A percentile compares a stretch with the other conserved stretches of the same genome.
These are phyloP conservation scores for Globisporangium rhizosaccharum DNA, from an alignment of 352 stramenopile species.

Conservation along the genomic window DNA sequence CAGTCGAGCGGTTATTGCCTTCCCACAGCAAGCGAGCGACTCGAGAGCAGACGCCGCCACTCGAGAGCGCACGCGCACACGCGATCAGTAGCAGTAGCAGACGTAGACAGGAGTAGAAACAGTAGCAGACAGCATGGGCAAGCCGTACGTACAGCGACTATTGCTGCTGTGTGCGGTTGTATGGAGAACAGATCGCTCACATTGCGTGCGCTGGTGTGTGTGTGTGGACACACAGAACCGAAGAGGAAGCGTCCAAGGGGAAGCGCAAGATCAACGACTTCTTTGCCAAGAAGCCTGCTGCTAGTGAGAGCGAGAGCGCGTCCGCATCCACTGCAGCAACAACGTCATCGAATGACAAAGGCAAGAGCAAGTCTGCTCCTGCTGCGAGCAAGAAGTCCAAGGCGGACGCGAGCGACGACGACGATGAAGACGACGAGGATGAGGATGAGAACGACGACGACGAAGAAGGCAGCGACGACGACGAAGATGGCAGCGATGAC, in stretches of 20 bases:
- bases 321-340: conserved; percentile 3
- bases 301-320: not conserved
- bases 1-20: not conserved
- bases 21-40: not conserved
- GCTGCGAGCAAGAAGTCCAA: conserved; percentile 16
- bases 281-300: conserved; percentile 13
- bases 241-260: conserved; percentile 26
- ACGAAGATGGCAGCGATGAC: conserved; percentile 23
- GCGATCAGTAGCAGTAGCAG: not conserved
- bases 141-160: conserved; percentile 26
- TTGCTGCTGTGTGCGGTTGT: not conserved
- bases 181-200: not conserved
- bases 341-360: conserved; percentile 26
- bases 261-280: conserved; percentile 42
- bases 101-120: not conserved
- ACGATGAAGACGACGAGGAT: conserved; percentile 45
- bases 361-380: conserved; percentile 28
- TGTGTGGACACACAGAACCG: conserved; percentile 16
- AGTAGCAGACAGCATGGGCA: conserved; percentile 13
- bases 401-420: conserved; percentile 35
- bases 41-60: no score
- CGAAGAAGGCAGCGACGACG: conserved; percentile 38
- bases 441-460: conserved; percentile 45
- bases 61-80: no score
- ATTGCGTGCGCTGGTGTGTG: not conserved